Base-by-base conservation (phyloP, 306 rosid genomes). In the Myrica gale region DNA sequence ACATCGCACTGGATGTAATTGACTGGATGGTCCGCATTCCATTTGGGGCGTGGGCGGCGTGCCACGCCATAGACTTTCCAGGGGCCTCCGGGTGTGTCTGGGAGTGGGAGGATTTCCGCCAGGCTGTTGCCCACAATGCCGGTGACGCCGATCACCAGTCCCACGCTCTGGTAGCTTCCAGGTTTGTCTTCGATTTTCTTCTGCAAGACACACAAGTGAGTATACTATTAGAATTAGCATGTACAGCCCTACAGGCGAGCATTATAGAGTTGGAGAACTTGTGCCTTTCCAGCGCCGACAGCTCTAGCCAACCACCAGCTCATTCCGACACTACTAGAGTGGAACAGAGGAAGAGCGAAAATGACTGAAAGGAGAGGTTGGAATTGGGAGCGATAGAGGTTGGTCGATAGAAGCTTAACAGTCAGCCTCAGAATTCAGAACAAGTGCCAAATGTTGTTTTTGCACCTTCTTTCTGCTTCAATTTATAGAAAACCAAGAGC, bases 61-160 rank as follows among this genome's bases (percentile, higher is more conserved):
- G 92, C 94, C 3, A 89, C 91, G 56, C 92, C 92, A 70, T 91
- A 91, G 76, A 89, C 92, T 23, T 91, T 89, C 97, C 97, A 89
- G 37, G 89, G 89, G 0, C 90, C 96, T 3, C 90, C 90, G 10
- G 94, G 97, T 1, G 97, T 87, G 73, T 89, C 91, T n/a, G 86
- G 57, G 32, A 88, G 90, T 0, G 97, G 91, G 1, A 91, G 91
- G 56, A 91, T 91, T 69, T 91, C 97, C 45, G 95, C 95, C 2
- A 91, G 86, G 85, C 97, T 91, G 68, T 91, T 91, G 39, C 95
- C 92, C 0, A 89, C 91, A 62, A 91, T 88, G 26, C 95, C 95
- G 0, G 92, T 86, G 1, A 89, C 87, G 43, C 97, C 92, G 68
- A 91, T 72, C 17, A 89, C 78, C 0, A 91, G 58, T 0, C 85